These are phyloP conservation scores for Aspergillus costaricaensis DNA, from an alignment of 2,329 filamentous ascomycete genomes.

Conservation along the genomic window DNA sequence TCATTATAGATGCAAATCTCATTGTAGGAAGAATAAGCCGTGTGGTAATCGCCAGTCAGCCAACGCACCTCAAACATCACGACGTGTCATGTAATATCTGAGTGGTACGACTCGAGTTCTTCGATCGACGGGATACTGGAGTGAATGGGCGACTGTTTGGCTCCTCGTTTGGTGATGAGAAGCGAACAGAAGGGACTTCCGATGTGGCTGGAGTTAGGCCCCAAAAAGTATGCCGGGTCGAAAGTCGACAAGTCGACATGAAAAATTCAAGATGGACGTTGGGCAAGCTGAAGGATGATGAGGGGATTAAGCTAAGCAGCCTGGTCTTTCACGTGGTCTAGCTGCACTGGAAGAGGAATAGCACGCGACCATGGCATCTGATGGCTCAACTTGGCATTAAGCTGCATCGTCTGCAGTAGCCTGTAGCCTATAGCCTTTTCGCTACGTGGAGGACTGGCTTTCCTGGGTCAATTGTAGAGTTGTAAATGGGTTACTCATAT, in stretches of 20 bases:
- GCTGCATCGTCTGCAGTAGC: neutral
- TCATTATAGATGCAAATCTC: neutral
- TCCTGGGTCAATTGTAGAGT: neutral
- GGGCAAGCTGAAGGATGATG: neutral
- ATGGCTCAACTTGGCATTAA: neutral
- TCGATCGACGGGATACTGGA: neutral
- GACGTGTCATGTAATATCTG: slow-evolving; percentile 1
- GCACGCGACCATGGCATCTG: neutral
- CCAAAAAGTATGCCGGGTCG: neutral
- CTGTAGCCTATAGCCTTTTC: neutral
- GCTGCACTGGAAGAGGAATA: slow-evolving; percentile 6
- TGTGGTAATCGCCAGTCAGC: neutral
- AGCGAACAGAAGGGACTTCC: neutral
- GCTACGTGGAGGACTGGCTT: neutral
- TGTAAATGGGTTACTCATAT: neutral
- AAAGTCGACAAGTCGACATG: neutral
- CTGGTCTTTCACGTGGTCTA: slow-evolving; percentile 1
- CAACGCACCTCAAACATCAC: slow-evolving; percentile 34
- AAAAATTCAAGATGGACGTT: neutral
- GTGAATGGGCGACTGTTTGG: neutral
- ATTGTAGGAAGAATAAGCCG: neutral
- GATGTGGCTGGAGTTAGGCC: neutral
- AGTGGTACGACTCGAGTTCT: neutral
- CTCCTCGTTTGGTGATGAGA: neutral
- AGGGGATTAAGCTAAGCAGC: neutral